Evolutionary conservation across 805 yeast species (phyloP).

Genomic region (Cyberlindnera saturnus): DNA sequence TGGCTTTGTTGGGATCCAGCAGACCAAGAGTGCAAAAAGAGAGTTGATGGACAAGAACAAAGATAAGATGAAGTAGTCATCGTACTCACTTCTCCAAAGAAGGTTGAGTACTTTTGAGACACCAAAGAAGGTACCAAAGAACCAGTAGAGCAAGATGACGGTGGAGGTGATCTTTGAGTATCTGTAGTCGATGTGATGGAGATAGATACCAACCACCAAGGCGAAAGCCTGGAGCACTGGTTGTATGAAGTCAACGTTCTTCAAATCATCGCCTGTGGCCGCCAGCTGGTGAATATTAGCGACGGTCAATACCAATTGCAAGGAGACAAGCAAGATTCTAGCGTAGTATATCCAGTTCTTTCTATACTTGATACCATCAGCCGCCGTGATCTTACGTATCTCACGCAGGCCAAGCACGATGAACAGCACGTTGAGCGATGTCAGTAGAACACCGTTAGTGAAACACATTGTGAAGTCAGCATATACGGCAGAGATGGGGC

Average conservation of each 20-base stretch:
- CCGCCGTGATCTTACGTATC: slow-evolving; percentile 26
- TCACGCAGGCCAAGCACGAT: slow-evolving; percentile 33
- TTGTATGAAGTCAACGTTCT: slow-evolving; percentile 28
- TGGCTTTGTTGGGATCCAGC: slow-evolving; percentile 35
- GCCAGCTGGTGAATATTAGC: slow-evolving; percentile 9
- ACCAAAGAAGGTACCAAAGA: slow-evolving; percentile 45
- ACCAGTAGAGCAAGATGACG: slow-evolving; percentile 70
- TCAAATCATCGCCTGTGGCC: slow-evolving; percentile 10
- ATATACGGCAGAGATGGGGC: slow-evolving; percentile 34
- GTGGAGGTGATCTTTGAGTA: slow-evolving; percentile 63
- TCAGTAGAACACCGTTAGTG: slow-evolving; percentile 45
- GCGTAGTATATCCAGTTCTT: slow-evolving; percentile 31
- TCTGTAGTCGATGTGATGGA: slow-evolving; percentile 70
- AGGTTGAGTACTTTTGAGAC: slow-evolving; percentile 37
- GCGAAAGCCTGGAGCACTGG: slow-evolving; percentile 36
- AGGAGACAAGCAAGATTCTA: slow-evolving; percentile 27
- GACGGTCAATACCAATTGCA: slow-evolving; percentile 27
- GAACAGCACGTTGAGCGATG: slow-evolving; percentile 36
- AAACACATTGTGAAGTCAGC: slow-evolving; percentile 59
- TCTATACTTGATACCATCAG: slow-evolving; percentile 28
- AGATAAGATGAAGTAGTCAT: slow-evolving; percentile 25
- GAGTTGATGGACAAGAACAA: slow-evolving; percentile 28
- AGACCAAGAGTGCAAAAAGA: slow-evolving; percentile 26
- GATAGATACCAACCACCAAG: slow-evolving; percentile 42
- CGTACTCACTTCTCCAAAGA: slow-evolving; percentile 27